Conservation (phyloP, 108 stramenopile species). For the Schizochytrium sp. region DNA sequence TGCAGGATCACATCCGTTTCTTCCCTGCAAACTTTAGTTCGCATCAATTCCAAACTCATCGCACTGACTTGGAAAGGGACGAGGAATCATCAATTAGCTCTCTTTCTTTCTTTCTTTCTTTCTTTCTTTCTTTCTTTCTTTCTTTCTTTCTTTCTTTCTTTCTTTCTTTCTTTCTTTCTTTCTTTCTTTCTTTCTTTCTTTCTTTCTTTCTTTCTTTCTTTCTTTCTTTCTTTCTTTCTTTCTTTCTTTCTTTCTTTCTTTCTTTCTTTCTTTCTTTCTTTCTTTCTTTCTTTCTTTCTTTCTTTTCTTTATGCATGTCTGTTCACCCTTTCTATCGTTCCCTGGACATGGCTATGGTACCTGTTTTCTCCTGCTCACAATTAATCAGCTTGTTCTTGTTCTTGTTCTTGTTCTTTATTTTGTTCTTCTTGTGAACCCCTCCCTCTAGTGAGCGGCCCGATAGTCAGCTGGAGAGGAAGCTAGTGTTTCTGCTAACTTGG, state of each 20-base stretch:
- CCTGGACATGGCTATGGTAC: neutral
- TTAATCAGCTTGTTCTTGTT: no score
- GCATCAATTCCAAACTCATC: neutral
- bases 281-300: slow-evolving; percentile 36
- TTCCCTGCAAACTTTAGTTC: neutral
- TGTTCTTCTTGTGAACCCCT: no score
- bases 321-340: neutral
- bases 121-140: neutral
- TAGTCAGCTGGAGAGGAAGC: no score
- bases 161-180: slow-evolving; percentile 29
- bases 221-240: neutral
- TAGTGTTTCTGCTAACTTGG: no score
- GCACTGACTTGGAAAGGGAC: neutral
- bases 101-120: neutral
- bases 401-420: no score
- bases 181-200: slow-evolving; percentile 36
- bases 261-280: neutral
- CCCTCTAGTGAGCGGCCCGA: no score
- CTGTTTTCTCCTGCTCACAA: no score
- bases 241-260: no score
- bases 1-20: no score
- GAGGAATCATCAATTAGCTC: neutral
- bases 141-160: slow-evolving; percentile 36
- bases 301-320: neutral
- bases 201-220: neutral